A percentile compares a stretch with the other conserved stretches of the same genome.
These are phyloP conservation scores for Crithidia thermophila DNA, from an alignment of 208 protist species.

Conservation along the genomic window DNA sequence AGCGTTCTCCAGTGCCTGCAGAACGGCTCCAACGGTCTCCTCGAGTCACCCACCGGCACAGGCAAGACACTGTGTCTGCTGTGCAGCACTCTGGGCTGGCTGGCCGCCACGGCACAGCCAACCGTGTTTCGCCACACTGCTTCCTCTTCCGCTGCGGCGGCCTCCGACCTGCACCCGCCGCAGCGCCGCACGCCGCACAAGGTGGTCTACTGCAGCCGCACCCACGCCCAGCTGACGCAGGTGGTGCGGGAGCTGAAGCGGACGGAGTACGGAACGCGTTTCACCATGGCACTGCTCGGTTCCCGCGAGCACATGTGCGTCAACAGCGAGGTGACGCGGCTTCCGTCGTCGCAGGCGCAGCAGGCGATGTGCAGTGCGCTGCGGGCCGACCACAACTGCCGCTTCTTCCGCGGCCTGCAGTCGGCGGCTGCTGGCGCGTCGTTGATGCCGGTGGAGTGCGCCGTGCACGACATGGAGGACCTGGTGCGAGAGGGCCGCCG, in stretches of 20 bases:
- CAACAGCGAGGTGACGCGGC: slow-evolving; percentile 80
- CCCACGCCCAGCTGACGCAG: slow-evolving; percentile 98
- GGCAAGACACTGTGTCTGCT: slow-evolving; percentile 98
- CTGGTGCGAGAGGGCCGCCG: slow-evolving; percentile 73
- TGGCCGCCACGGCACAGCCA: slow-evolving; percentile 10
- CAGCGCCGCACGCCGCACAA: slow-evolving; percentile 7
- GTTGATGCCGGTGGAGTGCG: slow-evolving; percentile 29
- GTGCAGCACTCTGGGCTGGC: slow-evolving; percentile 95
- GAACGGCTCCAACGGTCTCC: slow-evolving; percentile 86
- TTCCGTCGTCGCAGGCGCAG: slow-evolving; percentile 71
- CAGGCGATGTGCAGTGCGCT: slow-evolving; percentile 73
- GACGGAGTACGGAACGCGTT: slow-evolving; percentile 79
- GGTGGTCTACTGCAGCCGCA: slow-evolving; percentile 97
- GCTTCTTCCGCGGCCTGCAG: slow-evolving; percentile 71
- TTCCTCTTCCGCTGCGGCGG: no score
- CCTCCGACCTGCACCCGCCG: no score
- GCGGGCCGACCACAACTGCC: slow-evolving; percentile 68
- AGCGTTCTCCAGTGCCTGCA: slow-evolving; percentile 92
- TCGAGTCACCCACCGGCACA: slow-evolving; percentile 98
- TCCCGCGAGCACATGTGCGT: slow-evolving; percentile 98
- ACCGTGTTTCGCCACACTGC: slow-evolving; percentile 4
- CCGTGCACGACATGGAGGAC: slow-evolving; percentile 95
- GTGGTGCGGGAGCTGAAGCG: slow-evolving; percentile 96
- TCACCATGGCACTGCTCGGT: slow-evolving; percentile 92
- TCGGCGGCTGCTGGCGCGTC: slow-evolving; percentile 16